Percentiles rank a stretch among this genome's conserved stretches.
These are phyloP conservation scores for Brettanomyces naardenensis DNA, from an alignment of 805 yeast genomes.

Conservation along the genomic window DNA sequence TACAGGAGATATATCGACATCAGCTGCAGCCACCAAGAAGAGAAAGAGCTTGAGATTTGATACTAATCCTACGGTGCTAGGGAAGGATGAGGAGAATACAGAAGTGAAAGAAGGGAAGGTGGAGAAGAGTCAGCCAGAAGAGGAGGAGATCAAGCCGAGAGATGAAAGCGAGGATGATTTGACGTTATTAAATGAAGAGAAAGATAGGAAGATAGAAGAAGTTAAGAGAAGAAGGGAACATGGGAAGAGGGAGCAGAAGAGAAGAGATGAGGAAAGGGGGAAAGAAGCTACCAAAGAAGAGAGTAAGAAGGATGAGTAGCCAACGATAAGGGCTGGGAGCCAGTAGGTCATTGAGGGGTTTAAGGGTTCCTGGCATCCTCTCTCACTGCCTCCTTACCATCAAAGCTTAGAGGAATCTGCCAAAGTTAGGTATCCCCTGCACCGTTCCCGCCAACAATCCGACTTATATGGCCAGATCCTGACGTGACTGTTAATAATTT, in stretches of 20 bases:
- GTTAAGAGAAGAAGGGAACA: neutral
- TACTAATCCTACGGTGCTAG: conserved; percentile 11
- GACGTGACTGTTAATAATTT: no score
- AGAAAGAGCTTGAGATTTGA: conserved; percentile 24
- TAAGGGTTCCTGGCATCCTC: no score
- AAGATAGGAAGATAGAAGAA: neutral
- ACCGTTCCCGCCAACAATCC: no score
- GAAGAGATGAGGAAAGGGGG: neutral
- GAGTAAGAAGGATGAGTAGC: no score
- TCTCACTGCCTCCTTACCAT: no score
- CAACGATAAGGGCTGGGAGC: no score
- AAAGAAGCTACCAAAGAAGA: no score
- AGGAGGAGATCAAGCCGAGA: neutral
- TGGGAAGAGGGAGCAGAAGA: neutral
- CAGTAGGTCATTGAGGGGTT: no score
- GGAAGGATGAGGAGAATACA: conserved; percentile 7
- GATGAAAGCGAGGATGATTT: neutral
- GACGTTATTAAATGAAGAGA: neutral
- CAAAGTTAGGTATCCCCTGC: no score
- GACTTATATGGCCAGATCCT: no score
- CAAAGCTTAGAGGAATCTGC: no score
- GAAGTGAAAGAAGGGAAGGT: neutral
- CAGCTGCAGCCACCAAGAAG: conserved; percentile 8
- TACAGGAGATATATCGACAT: conserved; percentile 15
- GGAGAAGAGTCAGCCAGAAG: neutral